phyloP scores from a whole-genome alignment of 495 filamentous ascomycete species.

The Chaetomium cochliodes region DNA sequence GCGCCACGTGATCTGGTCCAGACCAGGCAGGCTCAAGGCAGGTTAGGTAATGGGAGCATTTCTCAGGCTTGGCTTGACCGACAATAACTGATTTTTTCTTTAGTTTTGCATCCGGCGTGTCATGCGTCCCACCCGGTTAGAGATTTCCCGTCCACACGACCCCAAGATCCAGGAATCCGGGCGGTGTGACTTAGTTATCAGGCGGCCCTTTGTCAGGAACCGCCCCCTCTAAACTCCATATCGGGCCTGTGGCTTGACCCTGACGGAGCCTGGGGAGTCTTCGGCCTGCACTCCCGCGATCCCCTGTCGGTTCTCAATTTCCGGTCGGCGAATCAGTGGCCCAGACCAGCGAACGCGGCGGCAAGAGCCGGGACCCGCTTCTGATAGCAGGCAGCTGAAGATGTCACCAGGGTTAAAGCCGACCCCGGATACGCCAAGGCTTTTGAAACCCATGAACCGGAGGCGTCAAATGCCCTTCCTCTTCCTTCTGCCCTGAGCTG shows the following conservation, averaged over 20 bases:
- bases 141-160: not conserved
- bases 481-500: not conserved
- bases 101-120: not conserved
- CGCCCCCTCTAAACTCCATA: not conserved
- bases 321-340: not conserved
- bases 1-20: constrained; percentile 1
- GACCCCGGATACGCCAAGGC: constrained; percentile 15
- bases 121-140: not conserved
- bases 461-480: not conserved
- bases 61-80: not conserved
- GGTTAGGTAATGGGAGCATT: not conserved
- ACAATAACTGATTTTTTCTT: not conserved
- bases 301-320: not conserved
- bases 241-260: not conserved
- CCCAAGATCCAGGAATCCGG: not conserved
- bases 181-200: not conserved
- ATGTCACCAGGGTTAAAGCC: constrained; percentile 10
- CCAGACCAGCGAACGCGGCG: not conserved
- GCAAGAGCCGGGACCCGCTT: constrained; percentile 12
- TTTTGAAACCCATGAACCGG: constrained; percentile 7
- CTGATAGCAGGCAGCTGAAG: constrained; percentile 1
- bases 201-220: not conserved
- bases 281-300: not conserved
- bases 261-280: not conserved
- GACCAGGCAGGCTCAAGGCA: not conserved